Conservation (phyloP, 139 green algal genomes). For the Chlamydomonas sp. region DNA sequence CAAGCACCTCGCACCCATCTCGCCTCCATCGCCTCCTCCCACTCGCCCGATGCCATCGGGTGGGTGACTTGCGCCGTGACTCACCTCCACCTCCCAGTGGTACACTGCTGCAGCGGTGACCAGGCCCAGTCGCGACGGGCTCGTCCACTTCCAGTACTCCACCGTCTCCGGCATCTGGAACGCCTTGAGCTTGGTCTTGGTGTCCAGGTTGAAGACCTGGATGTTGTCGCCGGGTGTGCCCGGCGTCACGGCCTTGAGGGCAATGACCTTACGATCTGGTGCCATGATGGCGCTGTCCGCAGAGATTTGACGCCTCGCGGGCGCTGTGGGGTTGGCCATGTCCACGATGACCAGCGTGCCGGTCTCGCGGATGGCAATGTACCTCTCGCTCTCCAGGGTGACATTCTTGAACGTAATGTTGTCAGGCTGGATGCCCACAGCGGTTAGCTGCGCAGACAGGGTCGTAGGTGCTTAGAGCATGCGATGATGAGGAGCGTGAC, state of each 20-base stretch:
- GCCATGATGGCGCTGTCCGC: slow-evolving; percentile 96
- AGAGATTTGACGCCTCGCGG: slow-evolving; percentile 86
- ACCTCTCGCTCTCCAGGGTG: slow-evolving; percentile 96
- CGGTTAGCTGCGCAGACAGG: slow-evolving; percentile 65
- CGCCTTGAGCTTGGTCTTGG: slow-evolving; percentile 96
- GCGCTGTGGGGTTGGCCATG: slow-evolving; percentile 68
- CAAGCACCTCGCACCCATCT: too few species aligned
- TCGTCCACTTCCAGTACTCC: slow-evolving; percentile 98
- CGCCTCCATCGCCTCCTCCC: too few species aligned
- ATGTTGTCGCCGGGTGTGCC: slow-evolving; percentile 71
- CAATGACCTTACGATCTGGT: slow-evolving; percentile 86
- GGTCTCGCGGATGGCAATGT: slow-evolving; percentile 87
- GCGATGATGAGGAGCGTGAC: neutral
- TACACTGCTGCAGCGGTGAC: slow-evolving; percentile 89
- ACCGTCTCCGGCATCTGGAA: slow-evolving; percentile 89
- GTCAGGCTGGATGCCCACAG: slow-evolving; percentile 76
- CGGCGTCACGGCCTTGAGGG: slow-evolving; percentile 70
- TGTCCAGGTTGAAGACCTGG: slow-evolving; percentile 98
- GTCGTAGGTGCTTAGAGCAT: neutral
- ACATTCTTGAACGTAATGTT: slow-evolving; percentile 97
- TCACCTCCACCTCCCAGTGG: slow-evolving; percentile 92
- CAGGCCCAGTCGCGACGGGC: slow-evolving; percentile 71
- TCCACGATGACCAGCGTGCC: slow-evolving; percentile 86
- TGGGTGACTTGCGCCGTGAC: neutral
- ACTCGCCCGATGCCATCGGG: too few species aligned